A percentile compares a stretch with the other conserved stretches of the same genome.
These are phyloP conservation scores for Aspergillus novofumigatus DNA, from an alignment of 2,329 filamentous ascomycete species.

Conservation along the genomic window DNA sequence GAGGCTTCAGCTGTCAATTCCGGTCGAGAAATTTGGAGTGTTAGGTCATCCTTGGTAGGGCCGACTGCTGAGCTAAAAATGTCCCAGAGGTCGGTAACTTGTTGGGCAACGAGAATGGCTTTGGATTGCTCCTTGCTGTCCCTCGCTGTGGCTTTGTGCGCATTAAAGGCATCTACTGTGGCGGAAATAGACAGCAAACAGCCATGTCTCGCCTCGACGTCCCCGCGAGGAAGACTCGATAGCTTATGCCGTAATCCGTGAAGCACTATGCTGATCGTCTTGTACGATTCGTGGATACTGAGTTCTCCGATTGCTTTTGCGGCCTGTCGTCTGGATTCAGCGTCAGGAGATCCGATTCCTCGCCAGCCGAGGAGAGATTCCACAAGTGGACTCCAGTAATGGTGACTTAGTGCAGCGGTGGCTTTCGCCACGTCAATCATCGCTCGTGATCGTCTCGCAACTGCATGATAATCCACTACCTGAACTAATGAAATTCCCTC, in stretches of 20 bases:
- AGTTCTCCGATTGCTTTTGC: conserved; percentile 62
- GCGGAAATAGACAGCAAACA: conserved; percentile 40
- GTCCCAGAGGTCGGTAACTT: conserved; percentile 34
- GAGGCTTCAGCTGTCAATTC: conserved; percentile 41
- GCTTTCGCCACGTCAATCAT: conserved; percentile 70
- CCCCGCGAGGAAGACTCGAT: conserved; percentile 35
- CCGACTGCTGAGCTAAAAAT: conserved; percentile 32
- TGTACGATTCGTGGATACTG: conserved; percentile 30
- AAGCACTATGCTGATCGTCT: conserved; percentile 27
- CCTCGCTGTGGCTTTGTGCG: conserved; percentile 11
- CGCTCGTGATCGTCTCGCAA: conserved; percentile 80
- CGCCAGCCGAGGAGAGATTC: conserved; percentile 76
- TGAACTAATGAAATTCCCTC: conserved; percentile 85
- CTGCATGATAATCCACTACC: conserved; percentile 85
- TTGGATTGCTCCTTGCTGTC: conserved; percentile 19
- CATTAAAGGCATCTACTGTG: conserved; percentile 32
- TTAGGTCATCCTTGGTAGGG: conserved; percentile 37
- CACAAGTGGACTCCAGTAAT: conserved; percentile 66
- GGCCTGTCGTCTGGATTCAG: conserved; percentile 66
- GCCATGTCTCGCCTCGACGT: conserved; percentile 43
- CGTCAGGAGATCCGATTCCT: conserved; percentile 77
- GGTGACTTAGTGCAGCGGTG: conserved; percentile 60
- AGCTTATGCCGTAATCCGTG: conserved; percentile 32
- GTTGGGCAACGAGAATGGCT: conserved; percentile 21
- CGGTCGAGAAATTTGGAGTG: conserved; percentile 35